Evolutionary conservation across 2,329 filamentous ascomycete species (phyloP).

Genomic region (Macrophomina tecta): DNA sequence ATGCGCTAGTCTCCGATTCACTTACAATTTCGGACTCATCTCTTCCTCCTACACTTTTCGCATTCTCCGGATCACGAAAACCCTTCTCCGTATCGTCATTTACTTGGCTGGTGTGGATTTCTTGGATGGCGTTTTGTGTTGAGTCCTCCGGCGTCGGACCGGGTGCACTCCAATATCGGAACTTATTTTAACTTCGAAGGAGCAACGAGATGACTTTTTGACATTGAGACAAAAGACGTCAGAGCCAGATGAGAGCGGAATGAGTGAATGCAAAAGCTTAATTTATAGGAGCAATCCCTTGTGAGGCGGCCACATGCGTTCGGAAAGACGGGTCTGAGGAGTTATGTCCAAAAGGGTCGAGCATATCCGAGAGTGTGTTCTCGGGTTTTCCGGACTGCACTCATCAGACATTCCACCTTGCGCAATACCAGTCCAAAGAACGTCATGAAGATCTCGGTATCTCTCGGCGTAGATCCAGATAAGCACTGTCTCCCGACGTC

Average conservation of each 20-base stretch:
- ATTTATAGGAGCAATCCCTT: not conserved
- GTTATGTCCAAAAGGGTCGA: not conserved
- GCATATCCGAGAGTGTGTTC: not conserved
- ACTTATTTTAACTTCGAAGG: not conserved
- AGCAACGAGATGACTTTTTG: not conserved
- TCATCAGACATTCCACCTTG: not conserved
- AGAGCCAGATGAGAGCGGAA: not conserved
- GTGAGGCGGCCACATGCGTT: not conserved
- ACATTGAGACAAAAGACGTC: not conserved
- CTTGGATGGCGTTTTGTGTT: not conserved
- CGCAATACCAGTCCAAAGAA: not conserved
- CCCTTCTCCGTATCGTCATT: no score
- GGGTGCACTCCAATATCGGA: not conserved
- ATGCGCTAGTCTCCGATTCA: not conserved
- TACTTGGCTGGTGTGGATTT: no score
- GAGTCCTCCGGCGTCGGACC: no score
- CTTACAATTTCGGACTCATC: constrained; percentile 2
- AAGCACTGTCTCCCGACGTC: not conserved
- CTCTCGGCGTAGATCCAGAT: not conserved
- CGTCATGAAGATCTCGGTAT: not conserved
- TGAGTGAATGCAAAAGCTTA: no score
- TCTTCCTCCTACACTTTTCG: no score
- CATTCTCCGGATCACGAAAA: no score
- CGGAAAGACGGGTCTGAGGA: no score
- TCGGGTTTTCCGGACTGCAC: not conserved